Evolutionary conservation across 1,284 basidiomycete genomes (phyloP).

Genomic region (Baeospora myosura): DNA sequence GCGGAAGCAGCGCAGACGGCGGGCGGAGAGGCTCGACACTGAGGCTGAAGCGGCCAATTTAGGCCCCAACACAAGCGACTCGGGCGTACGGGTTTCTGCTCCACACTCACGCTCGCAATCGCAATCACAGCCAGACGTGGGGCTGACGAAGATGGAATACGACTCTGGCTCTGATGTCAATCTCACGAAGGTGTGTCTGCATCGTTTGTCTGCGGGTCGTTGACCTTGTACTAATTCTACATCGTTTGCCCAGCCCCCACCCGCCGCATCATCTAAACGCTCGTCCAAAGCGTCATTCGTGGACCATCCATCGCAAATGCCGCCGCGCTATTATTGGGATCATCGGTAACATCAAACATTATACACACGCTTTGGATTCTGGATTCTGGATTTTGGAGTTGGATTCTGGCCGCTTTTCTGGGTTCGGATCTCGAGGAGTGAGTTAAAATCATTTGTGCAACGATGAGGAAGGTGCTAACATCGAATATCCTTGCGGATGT

Average conservation of each 20-base stretch:
- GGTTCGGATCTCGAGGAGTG: too few species aligned
- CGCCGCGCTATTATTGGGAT: neutral
- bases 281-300: neutral
- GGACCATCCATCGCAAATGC: neutral
- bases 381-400: too few species aligned
- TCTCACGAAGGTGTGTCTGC: slow-evolving; percentile 5
- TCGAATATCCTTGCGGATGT: too few species aligned
- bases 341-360: too few species aligned
- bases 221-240: too few species aligned
- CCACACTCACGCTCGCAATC: neutral
- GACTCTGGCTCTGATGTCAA: neutral
- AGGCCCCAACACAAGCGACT: neutral
- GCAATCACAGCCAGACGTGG: neutral
- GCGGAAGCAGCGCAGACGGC: neutral
- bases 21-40: neutral
- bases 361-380: too few species aligned
- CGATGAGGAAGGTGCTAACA: too few species aligned
- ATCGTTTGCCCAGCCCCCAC: too few species aligned
- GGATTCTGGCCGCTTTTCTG: too few species aligned
- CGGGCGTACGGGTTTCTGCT: neutral
- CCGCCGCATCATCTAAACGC: neutral
- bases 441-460: too few species aligned
- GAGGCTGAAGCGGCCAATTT: neutral
- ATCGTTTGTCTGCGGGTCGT: slow-evolving; percentile 1
- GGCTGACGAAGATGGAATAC: neutral